These are phyloP conservation scores for Colletotrichum sp. DNA, from an alignment of 2,329 filamentous ascomycete species.

Conservation along the genomic window DNA sequence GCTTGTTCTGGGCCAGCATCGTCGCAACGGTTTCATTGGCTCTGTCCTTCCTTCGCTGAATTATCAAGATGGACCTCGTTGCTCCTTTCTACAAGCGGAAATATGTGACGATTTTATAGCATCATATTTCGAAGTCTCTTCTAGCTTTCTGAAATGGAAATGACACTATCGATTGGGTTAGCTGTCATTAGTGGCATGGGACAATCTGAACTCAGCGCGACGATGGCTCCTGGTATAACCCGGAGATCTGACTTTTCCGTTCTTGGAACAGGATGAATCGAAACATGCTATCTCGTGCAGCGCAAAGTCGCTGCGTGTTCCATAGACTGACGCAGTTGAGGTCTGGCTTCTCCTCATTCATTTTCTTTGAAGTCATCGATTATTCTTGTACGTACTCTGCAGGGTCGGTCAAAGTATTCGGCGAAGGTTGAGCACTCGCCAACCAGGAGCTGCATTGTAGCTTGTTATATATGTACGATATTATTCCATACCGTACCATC, in stretches of 20 bases:
- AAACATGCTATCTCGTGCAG: not conserved
- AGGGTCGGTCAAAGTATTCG: too few relatives aligned
- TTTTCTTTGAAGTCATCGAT: too few relatives aligned
- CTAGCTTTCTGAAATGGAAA: not conserved
- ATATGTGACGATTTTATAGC: not conserved
- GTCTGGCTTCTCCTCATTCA: too few relatives aligned
- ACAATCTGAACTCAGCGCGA: not conserved
- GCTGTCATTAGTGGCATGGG: not conserved
- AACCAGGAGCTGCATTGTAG: not conserved
- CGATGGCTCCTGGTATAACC: not conserved
- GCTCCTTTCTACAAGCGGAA: fast-evolving
- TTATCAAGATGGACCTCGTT: not conserved
- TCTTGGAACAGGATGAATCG: not conserved
- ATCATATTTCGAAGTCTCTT: not conserved
- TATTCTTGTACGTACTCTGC: too few relatives aligned
- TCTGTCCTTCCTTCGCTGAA: not conserved
- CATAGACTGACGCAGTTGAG: too few relatives aligned
- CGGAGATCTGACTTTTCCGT: not conserved
- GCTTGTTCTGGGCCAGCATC: not conserved
- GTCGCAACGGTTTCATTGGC: not conserved
- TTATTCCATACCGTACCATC: not conserved
- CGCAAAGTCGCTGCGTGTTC: not conserved
- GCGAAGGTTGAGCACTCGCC: too few relatives aligned
- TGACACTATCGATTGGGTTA: not conserved
- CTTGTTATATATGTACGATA: not conserved